Percentiles rank a stretch among this genome's conserved stretches.
Conservation (phyloP, 257 asterid species). For the Solanum lycopersicoides region DNA sequence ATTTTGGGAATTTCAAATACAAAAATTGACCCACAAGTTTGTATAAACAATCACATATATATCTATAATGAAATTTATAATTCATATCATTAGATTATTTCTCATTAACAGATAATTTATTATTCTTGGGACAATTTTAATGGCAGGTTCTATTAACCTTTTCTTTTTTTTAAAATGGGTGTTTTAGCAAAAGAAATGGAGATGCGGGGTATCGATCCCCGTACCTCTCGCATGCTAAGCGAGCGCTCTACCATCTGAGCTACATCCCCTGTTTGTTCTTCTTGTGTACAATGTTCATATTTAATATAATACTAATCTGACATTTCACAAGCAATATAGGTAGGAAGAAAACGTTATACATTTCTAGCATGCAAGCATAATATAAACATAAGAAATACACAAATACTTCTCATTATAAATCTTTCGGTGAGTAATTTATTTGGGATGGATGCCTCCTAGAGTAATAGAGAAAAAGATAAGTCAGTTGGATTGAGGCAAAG, state of each 20-base stretch:
- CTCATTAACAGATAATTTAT: no score
- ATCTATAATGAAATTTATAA: no score
- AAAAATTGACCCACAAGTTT: no score
- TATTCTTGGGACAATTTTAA: no score
- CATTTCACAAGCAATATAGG: background rate
- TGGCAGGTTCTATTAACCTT: no score
- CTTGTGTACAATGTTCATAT: no score
- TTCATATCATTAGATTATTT: no score
- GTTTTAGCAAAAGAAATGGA: conserved; percentile 6
- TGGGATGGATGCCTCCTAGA: background rate
- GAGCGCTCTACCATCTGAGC: conserved; percentile 66
- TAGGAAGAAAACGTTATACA: background rate
- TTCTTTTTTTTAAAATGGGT: background rate
- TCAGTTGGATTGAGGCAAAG: background rate
- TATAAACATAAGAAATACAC: background rate
- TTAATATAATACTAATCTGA: no score
- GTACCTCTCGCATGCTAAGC: conserved; percentile 42
- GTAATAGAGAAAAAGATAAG: background rate
- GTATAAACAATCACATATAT: no score
- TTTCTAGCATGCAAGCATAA: background rate
- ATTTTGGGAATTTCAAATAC: no score
- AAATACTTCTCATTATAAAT: background rate
- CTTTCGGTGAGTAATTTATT: background rate
- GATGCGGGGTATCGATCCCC: conserved; percentile 47
- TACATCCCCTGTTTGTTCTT: conserved; percentile 27